Percentiles rank a stretch among this genome's conserved stretches.
phyloP scores from a whole-genome alignment of 1,284 basidiomycete species.

The Marasmius oreades region DNA sequence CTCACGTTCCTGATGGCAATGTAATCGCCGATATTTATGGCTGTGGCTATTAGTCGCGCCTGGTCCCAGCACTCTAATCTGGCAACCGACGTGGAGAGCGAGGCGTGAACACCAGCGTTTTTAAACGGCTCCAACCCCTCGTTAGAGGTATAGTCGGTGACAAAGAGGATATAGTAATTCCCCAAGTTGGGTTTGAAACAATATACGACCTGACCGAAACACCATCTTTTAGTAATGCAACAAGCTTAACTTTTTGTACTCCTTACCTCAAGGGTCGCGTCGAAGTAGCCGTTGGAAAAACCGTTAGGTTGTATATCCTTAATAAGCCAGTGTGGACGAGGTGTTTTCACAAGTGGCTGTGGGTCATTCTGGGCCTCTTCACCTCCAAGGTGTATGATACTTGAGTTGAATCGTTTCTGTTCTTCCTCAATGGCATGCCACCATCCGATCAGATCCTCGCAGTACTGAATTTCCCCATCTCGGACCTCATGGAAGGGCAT shows the following conservation, averaged over 20 bases:
- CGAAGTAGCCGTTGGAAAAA: constrained; percentile 52
- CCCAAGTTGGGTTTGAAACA: constrained; percentile 32
- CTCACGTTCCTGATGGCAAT: constrained; percentile 56
- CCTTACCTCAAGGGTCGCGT: constrained; percentile 65
- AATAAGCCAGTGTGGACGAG: constrained; percentile 46
- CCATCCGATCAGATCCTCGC: constrained; percentile 45
- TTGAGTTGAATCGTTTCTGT: constrained; percentile 15
- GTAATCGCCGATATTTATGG: constrained; percentile 47
- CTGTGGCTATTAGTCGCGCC: constrained; percentile 35
- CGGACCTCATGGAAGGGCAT: constrained; percentile 32
- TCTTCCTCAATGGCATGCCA: constrained; percentile 40
- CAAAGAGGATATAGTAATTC: constrained; percentile 48
- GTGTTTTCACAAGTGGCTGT: constrained; percentile 5
- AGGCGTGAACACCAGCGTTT: not conserved
- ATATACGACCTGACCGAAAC: constrained; percentile 41
- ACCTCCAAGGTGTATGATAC: constrained; percentile 20
- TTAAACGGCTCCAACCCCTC: constrained; percentile 2
- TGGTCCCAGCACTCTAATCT: constrained; percentile 57
- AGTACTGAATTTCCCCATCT: constrained; percentile 29
- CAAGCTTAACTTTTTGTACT: not conserved
- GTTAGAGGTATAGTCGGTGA: constrained; percentile 65
- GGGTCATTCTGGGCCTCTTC: constrained; percentile 6
- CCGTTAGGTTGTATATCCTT: constrained; percentile 44
- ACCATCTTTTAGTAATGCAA: not conserved
- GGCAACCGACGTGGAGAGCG: constrained; percentile 39